Conservation (phyloP, 2,329 filamentous ascomycete genomes). For the Bipolaris zeicola region DNA sequence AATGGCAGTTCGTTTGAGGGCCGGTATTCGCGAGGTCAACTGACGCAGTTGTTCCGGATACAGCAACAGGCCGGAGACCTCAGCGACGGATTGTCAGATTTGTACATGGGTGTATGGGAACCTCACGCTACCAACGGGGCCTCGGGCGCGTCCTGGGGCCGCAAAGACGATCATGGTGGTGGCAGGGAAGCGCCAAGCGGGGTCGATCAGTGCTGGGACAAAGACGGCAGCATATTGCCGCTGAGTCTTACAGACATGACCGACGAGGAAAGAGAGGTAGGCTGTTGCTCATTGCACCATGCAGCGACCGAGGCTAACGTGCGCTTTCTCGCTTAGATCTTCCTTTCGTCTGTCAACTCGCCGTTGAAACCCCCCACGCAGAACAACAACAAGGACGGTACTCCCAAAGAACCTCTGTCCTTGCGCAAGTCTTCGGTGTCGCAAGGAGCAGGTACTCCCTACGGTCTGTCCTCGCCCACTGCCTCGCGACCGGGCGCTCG, state of each 20-base stretch:
- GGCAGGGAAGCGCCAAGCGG: slow-evolving; percentile 75
- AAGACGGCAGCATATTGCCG: slow-evolving; percentile 70
- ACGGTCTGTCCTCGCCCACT: slow-evolving; percentile 75
- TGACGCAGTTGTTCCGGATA: slow-evolving; percentile 73
- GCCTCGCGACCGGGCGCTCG: slow-evolving; percentile 75
- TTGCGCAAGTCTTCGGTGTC: slow-evolving; percentile 85
- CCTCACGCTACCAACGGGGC: slow-evolving; percentile 71
- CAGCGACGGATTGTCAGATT: slow-evolving; percentile 65
- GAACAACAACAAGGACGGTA: slow-evolving; percentile 65
- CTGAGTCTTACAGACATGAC: slow-evolving; percentile 75
- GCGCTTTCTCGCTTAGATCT: slow-evolving; percentile 62
- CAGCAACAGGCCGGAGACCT: slow-evolving; percentile 61
- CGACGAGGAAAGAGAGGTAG: slow-evolving; percentile 68
- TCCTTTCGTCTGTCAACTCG: slow-evolving; percentile 88
- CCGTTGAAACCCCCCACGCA: slow-evolving; percentile 84
- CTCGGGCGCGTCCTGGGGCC: slow-evolving; percentile 70
- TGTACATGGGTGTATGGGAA: slow-evolving; percentile 80
- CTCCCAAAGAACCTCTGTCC: slow-evolving; percentile 61
- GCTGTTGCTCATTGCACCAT: slow-evolving; percentile 29
- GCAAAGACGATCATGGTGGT: slow-evolving; percentile 71
- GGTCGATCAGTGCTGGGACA: slow-evolving; percentile 92
- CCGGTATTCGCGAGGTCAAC: slow-evolving; percentile 78
- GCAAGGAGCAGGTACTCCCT: slow-evolving; percentile 67
- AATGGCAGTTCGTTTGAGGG: slow-evolving; percentile 61
- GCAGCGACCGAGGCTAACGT: slow-evolving; percentile 17